These are phyloP conservation scores for Dothiorella sarmentorum DNA, from an alignment of 2,329 filamentous ascomycete genomes.

Conservation along the genomic window DNA sequence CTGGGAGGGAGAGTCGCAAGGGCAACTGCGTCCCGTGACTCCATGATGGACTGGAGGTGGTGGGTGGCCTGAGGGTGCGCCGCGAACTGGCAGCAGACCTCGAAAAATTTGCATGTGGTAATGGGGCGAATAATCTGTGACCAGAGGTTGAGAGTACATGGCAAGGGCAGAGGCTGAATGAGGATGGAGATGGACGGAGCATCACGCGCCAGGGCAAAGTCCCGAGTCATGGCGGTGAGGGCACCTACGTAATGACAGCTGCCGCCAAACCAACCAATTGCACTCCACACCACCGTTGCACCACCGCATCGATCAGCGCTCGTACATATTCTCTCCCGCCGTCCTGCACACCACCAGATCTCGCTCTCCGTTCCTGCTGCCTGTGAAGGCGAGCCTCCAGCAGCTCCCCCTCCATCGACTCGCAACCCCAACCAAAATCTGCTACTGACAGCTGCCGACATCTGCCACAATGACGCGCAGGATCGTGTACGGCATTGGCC, in stretches of 20 bases:
- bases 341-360: background rate
- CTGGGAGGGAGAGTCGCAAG: background rate
- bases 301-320: background rate
- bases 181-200: background rate
- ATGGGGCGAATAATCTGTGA: background rate
- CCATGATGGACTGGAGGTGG: too few relatives aligned
- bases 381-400: background rate
- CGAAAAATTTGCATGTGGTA: background rate
- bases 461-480: conserved; percentile 43
- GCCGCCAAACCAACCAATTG: background rate
- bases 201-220: background rate
- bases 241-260: conserved; percentile 1
- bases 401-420: background rate
- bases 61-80: background rate
- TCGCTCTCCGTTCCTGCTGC: background rate
- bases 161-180: background rate
- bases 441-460: background rate
- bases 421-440: background rate
- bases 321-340: conserved; percentile 4
- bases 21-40: background rate
- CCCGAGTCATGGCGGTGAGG: conserved; percentile 9
- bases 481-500: conserved; percentile 48
- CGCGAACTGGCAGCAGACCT: background rate
- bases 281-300: background rate
- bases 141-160: too few relatives aligned